Base-by-base conservation (phyloP, 2,329 filamentous ascomycete genomes). In the Diaporthe sp. region DNA sequence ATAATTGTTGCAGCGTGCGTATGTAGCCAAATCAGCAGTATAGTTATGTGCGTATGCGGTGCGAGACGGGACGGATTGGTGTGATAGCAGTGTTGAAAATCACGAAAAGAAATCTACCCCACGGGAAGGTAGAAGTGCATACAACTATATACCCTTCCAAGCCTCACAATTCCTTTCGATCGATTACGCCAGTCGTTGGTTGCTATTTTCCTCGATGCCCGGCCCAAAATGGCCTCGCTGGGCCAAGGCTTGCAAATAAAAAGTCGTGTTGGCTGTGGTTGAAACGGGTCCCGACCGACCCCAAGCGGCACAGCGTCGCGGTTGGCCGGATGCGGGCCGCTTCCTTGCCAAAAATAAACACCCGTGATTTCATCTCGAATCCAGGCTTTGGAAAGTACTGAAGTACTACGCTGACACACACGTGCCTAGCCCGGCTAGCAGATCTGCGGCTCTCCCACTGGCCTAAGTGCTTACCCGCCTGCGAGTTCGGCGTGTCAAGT, bases 301-400 rank as follows among this genome's bases (percentile, higher is more conserved):
- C 39, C 19, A 37, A 25, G 44, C 62, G 44, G 61, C 61, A 31
- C 25, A 46, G 57, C 57, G 42, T 28, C 10, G 61, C 28, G 44
- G 61, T 3, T 34, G 44, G 44, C 44, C 62, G 28, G 28, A 12
- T 9, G 44, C 25, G 19, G 62, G 62, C 28, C 62, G 31, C 28
- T 53, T 51, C 46, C 44, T 46, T 68, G 44, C 62, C 62, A 53
- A 68, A 68, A 68, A 68, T 68, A 68, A 68, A 22, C 62, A 68
- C 4, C 31, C 8, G 46, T 8, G 12, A 51, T 68, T 39, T 12
- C 62, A 53, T 34, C 7, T 13, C 25, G 8, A 25, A 34, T 31
- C 13, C 17, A 4, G 28, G 19, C 28, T 67, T 15, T 51, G 7
- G 1, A 31, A 28, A 17, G 61, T 34, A 49, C 7, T 7, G 19